Base-by-base conservation (phyloP, 1,284 basidiomycete genomes). In the Xerocomus cyaneibrunnescens region DNA sequence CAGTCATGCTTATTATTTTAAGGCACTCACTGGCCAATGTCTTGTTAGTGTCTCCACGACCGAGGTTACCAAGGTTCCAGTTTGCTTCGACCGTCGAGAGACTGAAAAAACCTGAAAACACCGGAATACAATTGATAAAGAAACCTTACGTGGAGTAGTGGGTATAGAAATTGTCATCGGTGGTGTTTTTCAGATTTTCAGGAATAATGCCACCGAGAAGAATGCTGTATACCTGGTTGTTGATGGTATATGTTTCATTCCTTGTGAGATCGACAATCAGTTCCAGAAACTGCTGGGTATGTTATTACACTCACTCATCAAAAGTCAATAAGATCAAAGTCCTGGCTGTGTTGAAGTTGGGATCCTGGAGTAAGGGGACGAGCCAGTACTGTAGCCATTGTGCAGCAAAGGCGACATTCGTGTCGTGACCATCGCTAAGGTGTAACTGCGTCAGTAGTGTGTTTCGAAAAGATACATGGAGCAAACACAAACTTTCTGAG, bases 61-160 rank as follows among this genome's bases (percentile, higher is more conserved):
- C 82, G 21, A 85, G 79, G 21, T 76, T 78, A 45, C 74, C 75
- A 21, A 86, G 76, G 28, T 70, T 68, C 83, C 84, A 88, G 74
- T 88, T 88, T 42, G 77, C 75, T 70, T 87, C 67, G 23, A 85
- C 78, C 6, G 83, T 81, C 16, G 78, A 77, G 42, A 88, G 64
- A 30, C 64, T 67, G 32, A 17, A 37, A 17, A 38, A 48, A 7
- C 6, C 37, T 58, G 21, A 52, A 30, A 7, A 42, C 30, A 7
- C 22, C n/a, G n/a, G n/a, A n/a, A n/a, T n/a, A n/a, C n/a, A n/a
- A n/a, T n/a, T n/a, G n/a, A n/a, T n/a, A n/a, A n/a, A n/a, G n/a
- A n/a, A n/a, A n/a, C n/a, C n/a, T n/a, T n/a, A n/a, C n/a, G n/a
- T n/a, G n/a, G n/a, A n/a, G n/a, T n/a, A n/a, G n/a, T n/a, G 16